Evolutionary conservation across 2,329 filamentous ascomycete species (phyloP).

Genomic region (Calonectria pauciramosa): DNA sequence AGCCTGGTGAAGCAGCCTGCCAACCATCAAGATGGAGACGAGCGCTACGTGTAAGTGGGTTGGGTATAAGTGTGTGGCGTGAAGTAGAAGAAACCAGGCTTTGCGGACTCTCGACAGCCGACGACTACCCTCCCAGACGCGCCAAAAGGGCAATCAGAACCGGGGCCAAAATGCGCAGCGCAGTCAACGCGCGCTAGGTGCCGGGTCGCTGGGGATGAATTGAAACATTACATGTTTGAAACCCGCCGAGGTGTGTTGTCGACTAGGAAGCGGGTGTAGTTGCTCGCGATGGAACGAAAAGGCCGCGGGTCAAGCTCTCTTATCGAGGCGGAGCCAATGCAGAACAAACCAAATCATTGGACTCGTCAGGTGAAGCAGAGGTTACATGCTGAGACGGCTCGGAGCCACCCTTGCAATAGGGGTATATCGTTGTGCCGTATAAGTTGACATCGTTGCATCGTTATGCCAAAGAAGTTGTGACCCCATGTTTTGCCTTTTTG

Average conservation of each 20-base stretch:
- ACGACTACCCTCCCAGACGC: constrained; percentile 36
- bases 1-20: constrained; percentile 29
- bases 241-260: constrained; percentile 31
- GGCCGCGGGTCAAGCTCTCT: constrained; percentile 45
- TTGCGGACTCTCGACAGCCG: constrained; percentile 20
- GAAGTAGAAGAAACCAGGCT: constrained; percentile 20
- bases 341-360: constrained; percentile 7
- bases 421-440: constrained; percentile 40
- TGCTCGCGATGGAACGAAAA: constrained; percentile 44
- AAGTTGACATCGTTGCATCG: constrained; percentile 45
- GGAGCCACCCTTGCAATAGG: constrained; percentile 36
- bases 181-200: constrained; percentile 47
- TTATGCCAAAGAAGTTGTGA: constrained; percentile 37
- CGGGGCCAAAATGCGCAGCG: constrained; percentile 38
- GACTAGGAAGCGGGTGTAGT: constrained; percentile 36
- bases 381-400: constrained; percentile 27
- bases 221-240: constrained; percentile 40
- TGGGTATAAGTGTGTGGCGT: neutral
- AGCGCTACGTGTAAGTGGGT: constrained; percentile 4
- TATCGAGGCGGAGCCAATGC: constrained; percentile 39
- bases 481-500: constrained; percentile 24
- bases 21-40: neutral
- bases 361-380: constrained; percentile 44
- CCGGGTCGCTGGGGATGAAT: constrained; percentile 41
- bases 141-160: constrained; percentile 20